A percentile compares a stretch with the other conserved stretches of the same genome.
phyloP scores from a whole-genome alignment of 1,284 basidiomycete species.

The Cystobasidiaceae sp. region DNA sequence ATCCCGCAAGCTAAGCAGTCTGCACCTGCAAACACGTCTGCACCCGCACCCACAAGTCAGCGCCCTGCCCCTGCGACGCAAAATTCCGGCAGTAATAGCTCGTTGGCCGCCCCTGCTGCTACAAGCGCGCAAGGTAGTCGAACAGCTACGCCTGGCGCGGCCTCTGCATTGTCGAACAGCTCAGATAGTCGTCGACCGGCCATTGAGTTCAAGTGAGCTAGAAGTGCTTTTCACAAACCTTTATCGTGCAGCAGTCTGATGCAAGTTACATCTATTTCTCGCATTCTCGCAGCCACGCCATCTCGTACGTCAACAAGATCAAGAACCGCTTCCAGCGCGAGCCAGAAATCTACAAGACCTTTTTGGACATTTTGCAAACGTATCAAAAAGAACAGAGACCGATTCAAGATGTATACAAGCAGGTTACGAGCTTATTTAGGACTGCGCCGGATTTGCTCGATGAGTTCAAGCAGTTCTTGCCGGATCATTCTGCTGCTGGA shows the following conservation, averaged over 20 bases:
- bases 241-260: background rate
- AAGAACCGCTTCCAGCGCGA: constrained; percentile 87
- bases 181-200: constrained; percentile 16
- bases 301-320: constrained; percentile 98
- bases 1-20: background rate
- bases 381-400: constrained; percentile 92
- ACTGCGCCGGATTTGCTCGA: constrained; percentile 85
- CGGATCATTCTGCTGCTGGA: constrained; percentile 53
- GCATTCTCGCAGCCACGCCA: constrained; percentile 61
- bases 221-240: background rate
- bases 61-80: background rate
- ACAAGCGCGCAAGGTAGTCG: constrained; percentile 2
- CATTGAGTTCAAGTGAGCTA: constrained; percentile 71
- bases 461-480: constrained; percentile 95
- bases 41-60: background rate
- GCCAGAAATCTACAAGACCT: constrained; percentile 94
- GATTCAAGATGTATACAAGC: constrained; percentile 74
- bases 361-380: constrained; percentile 94
- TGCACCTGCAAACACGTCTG: background rate
- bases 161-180: constrained; percentile 8
- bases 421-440: constrained; percentile 88
- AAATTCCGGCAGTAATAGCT: background rate
- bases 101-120: background rate
- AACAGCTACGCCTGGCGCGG: constrained; percentile 14
- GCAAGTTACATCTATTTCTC: background rate